phyloP scores from a whole-genome alignment of 1,284 basidiomycete genomes.

The Irpex sp. region DNA sequence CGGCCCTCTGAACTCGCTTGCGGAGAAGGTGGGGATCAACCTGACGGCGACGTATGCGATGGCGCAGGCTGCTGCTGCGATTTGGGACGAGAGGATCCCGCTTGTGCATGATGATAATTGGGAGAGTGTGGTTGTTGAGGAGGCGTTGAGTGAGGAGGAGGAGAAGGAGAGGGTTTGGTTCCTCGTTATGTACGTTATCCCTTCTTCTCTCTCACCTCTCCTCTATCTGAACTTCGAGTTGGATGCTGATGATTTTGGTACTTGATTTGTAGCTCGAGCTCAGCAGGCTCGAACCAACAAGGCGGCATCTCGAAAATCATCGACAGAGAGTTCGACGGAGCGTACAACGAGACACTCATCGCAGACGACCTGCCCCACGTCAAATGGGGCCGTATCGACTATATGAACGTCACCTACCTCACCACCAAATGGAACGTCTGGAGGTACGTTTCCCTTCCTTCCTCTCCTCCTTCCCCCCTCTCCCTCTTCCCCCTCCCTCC shows the following conservation, averaged over 20 bases:
- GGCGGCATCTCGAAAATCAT: slow-evolving; percentile 65
- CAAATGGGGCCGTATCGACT: slow-evolving; percentile 77
- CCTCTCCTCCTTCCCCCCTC: no score
- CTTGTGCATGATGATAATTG: slow-evolving; percentile 77
- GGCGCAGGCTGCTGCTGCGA: slow-evolving; percentile 29
- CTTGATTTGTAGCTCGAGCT: slow-evolving; percentile 47
- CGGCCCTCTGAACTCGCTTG: slow-evolving; percentile 48
- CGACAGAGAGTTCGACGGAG: slow-evolving; percentile 66
- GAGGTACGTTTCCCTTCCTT: slow-evolving; percentile 47
- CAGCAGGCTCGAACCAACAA: slow-evolving; percentile 40
- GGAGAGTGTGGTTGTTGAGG: slow-evolving; percentile 62
- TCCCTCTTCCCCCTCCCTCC: no score
- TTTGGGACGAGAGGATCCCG: slow-evolving; percentile 70
- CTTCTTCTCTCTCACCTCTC: background rate
- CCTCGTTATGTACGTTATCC: slow-evolving; percentile 55
- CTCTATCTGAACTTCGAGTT: background rate
- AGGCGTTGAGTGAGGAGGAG: slow-evolving; percentile 50
- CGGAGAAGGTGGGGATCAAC: slow-evolving; percentile 61
- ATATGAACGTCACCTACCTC: slow-evolving; percentile 72
- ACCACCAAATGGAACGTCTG: slow-evolving; percentile 81
- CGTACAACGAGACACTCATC: slow-evolving; percentile 59
- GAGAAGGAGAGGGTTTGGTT: slow-evolving; percentile 72
- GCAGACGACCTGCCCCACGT: slow-evolving; percentile 66
- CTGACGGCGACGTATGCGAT: slow-evolving; percentile 53
- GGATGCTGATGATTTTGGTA: no score